Evolutionary conservation across 2,329 filamentous ascomycete genomes (phyloP), one percentile per base, ranked within the genome.

Genomic region (Penicillium sp.): DNA sequence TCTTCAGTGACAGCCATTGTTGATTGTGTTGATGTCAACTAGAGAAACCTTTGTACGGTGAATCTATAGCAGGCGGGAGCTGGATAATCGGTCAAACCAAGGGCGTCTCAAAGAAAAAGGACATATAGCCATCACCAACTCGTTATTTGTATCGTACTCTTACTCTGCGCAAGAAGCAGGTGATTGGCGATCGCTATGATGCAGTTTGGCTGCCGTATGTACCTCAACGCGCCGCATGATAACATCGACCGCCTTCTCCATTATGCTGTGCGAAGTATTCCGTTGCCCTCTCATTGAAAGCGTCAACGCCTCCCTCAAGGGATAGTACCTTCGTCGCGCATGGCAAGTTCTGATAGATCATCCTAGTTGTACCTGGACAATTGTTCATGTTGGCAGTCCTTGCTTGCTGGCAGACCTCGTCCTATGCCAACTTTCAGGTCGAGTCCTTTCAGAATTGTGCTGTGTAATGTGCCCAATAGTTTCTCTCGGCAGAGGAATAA

Each of bases 311-410:
- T 35, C 31, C n/a, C 10, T 14, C 47, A 35, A 49, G 28, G 31
- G 47, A 49, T 35, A 35, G 14, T 49, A 5, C 4, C 25, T n/a
- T 15, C n/a, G 25, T 31, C 31, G 31, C 17, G 28, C 28, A 48
- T 48, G 45, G 28, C 45, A 48, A 28, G 10, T 48, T 48, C 45
- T 35, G 45, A 48, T 35, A 48, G 45, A 48, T 48, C 45, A 48
- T 34, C n/a, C 28, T 48, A 20, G 42, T 8, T 1, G 12, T 8
- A 28, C 28, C 8, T 34, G 20, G 15, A 48, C 45, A 10, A 31
- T 31, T 31, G 31, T 31, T 31, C 31, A 31, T 31, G 31, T 31
- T 31, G 31, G 8, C 31, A 31, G 31, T 3, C 8, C 7, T 31
- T 31, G 31, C 31, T 31, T 10, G 31, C 31, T 31, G 5, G 31